Percentiles rank a stretch among this genome's conserved stretches.
phyloP scores from a whole-genome alignment of 139 green algal species.

The Raphidocelis subcapitata region DNA sequence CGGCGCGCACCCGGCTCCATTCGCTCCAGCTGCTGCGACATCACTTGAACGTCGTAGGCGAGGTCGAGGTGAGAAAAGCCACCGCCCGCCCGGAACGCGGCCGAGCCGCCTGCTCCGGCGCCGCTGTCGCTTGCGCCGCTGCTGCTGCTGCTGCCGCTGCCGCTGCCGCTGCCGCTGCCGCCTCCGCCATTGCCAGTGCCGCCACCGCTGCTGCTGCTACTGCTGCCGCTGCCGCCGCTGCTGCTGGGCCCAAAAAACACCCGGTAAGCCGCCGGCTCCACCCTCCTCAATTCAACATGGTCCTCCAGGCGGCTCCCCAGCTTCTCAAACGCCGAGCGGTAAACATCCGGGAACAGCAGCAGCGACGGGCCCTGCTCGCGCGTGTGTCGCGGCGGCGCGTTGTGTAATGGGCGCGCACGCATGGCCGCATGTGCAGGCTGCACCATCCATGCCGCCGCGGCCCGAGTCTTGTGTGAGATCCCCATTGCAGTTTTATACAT shows the following conservation, averaged over 20 bases:
- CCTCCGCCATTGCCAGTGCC: background rate
- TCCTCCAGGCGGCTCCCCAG: conserved; percentile 59
- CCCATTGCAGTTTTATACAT: background rate
- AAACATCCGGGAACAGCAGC: conserved; percentile 76
- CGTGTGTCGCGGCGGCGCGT: conserved; percentile 5
- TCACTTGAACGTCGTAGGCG: conserved; percentile 71
- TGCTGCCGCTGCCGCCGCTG: background rate
- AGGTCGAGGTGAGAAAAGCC: conserved; percentile 59
- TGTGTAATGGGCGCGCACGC: background rate
- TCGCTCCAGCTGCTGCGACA: conserved; percentile 75
- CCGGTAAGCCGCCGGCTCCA: conserved; percentile 72
- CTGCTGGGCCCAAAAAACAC: conserved; percentile 62
- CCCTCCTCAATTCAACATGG: conserved; percentile 33
- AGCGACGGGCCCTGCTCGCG: conserved; percentile 76
- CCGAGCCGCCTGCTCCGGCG: background rate
- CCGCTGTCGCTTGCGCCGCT: background rate
- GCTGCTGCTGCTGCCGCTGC: background rate
- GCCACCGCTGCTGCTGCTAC: background rate
- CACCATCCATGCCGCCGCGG: background rate
- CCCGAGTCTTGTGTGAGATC: background rate
- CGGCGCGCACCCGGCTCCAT: conserved; percentile 61
- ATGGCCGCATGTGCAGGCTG: background rate
- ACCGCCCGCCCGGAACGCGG: background rate
- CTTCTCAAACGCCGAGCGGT: conserved; percentile 58
- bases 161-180: background rate